Percentiles rank a stretch among this genome's conserved stretches.
These are phyloP conservation scores for Acacia concinna DNA, from an alignment of 331 rosid genomes.

Conservation along the genomic window DNA sequence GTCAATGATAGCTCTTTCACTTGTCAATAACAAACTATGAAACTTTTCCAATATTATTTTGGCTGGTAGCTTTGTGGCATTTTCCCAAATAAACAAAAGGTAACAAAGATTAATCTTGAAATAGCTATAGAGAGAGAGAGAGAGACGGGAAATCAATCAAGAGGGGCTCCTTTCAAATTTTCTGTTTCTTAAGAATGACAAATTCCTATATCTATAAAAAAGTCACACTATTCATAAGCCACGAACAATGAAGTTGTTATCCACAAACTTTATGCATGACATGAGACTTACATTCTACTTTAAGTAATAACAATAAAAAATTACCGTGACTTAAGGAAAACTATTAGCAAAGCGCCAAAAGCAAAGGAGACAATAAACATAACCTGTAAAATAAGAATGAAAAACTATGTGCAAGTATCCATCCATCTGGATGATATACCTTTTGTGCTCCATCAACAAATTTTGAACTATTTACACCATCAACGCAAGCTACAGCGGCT, in stretches of 20 bases:
- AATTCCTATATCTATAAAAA: background rate
- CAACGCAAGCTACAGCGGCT: slow-evolving; percentile 69
- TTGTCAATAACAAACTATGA: too few species aligned
- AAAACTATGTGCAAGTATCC: slow-evolving; percentile 19
- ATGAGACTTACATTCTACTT: background rate
- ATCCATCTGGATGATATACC: slow-evolving; percentile 46
- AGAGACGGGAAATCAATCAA: slow-evolving; percentile 4
- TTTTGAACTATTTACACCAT: slow-evolving; percentile 56
- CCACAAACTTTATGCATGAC: background rate
- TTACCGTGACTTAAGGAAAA: slow-evolving; percentile 15
- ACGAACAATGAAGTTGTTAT: background rate
- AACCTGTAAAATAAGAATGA: background rate
- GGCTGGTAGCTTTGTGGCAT: too few species aligned
- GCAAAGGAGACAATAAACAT: background rate
- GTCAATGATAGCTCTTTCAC: too few species aligned
- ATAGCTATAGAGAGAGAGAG: background rate
- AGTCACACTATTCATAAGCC: background rate
- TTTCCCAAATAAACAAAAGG: background rate
- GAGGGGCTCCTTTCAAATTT: slow-evolving; percentile 7
- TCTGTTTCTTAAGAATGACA: background rate
- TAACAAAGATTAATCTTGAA: slow-evolving; percentile 5
- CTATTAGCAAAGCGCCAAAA: background rate
- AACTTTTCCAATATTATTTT: too few species aligned
- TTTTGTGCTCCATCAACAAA: slow-evolving; percentile 57
- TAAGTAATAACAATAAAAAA: slow-evolving; percentile 4